phyloP scores from a whole-genome alignment of 345 rosid genomes.

The Hypericum androsaemum region DNA sequence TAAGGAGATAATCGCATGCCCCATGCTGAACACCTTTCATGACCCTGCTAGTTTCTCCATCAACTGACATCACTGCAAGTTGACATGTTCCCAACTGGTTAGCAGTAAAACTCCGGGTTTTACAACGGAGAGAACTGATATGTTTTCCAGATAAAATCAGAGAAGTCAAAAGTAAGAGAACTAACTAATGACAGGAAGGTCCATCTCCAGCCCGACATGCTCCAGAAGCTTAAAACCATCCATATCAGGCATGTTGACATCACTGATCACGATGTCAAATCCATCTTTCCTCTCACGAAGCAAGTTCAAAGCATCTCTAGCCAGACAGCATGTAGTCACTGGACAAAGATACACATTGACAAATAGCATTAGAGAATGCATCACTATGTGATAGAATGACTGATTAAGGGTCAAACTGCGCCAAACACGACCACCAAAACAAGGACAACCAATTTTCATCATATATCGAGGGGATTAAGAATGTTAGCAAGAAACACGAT shows the following conservation, averaged over 20 bases:
- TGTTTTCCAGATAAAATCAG: neutral
- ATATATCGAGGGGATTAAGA: too few relatives aligned
- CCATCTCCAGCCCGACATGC: slow-evolving; percentile 90
- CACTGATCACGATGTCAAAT: slow-evolving; percentile 90
- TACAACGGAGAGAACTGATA: neutral
- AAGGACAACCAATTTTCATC: too few relatives aligned
- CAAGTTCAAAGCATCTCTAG: slow-evolving; percentile 70
- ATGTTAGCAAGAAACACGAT: too few relatives aligned
- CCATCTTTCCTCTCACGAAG: slow-evolving; percentile 84
- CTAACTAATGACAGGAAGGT: slow-evolving; percentile 94
- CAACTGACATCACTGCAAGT: slow-evolving; percentile 87
- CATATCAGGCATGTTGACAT: slow-evolving; percentile 99
- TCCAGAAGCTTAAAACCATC: slow-evolving; percentile 96
- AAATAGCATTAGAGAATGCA: neutral
- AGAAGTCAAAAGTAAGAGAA: slow-evolving; percentile 17
- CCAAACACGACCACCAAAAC: too few relatives aligned
- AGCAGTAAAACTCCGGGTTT: slow-evolving; percentile 13
- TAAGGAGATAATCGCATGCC: slow-evolving; percentile 91
- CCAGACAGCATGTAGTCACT: slow-evolving; percentile 86
- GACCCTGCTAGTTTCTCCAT: slow-evolving; percentile 83
- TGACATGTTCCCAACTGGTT: slow-evolving; percentile 10
- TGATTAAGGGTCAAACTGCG: too few relatives aligned
- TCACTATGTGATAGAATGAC: neutral
- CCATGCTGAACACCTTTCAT: slow-evolving; percentile 97
- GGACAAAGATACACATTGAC: slow-evolving; percentile 4